Evolutionary conservation across 2,329 filamentous ascomycete genomes (phyloP).

Genomic region (Microcera coccophila): DNA sequence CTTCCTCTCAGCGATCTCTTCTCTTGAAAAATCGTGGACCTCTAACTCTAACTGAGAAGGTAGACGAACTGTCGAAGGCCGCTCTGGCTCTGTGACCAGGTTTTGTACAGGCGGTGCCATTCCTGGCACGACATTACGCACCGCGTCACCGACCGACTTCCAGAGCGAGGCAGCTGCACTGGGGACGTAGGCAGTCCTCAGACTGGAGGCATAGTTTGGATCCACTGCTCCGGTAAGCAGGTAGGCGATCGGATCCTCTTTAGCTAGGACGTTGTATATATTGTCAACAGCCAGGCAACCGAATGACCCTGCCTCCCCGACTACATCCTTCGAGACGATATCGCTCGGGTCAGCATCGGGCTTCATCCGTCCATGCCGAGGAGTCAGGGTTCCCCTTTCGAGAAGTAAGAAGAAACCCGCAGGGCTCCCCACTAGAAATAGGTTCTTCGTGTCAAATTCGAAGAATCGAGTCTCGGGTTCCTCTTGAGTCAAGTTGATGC

Average conservation of each 20-base stretch:
- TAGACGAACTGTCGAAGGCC: conserved; percentile 44
- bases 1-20: conserved; percentile 87
- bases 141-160: conserved; percentile 58
- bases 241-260: conserved; percentile 77
- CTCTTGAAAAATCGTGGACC: conserved; percentile 88
- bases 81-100: conserved; percentile 27
- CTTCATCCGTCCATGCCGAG: conserved; percentile 72
- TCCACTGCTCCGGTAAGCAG: conserved; percentile 89
- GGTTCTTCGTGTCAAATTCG: conserved; percentile 85
- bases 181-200: conserved; percentile 77
- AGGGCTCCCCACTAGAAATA: conserved; percentile 88
- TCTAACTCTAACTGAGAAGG: conserved; percentile 80
- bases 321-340: conserved; percentile 53
- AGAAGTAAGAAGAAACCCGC: conserved; percentile 90
- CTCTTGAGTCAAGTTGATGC: conserved; percentile 39
- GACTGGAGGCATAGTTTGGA: conserved; percentile 67
- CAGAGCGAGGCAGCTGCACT: conserved; percentile 64
- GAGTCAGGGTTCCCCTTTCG: conserved; percentile 67
- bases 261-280: conserved; percentile 84
- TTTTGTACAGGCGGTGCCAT: conserved; percentile 32
- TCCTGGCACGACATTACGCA: conserved; percentile 60
- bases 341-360: conserved; percentile 67
- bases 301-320: conserved; percentile 75
- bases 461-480: conserved; percentile 59
- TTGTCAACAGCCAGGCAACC: conserved; percentile 94